A percentile compares a stretch with the other conserved stretches of the same genome.
Conservation (phyloP, 2,329 filamentous ascomycete genomes). For the Aureobasidium sp. region DNA sequence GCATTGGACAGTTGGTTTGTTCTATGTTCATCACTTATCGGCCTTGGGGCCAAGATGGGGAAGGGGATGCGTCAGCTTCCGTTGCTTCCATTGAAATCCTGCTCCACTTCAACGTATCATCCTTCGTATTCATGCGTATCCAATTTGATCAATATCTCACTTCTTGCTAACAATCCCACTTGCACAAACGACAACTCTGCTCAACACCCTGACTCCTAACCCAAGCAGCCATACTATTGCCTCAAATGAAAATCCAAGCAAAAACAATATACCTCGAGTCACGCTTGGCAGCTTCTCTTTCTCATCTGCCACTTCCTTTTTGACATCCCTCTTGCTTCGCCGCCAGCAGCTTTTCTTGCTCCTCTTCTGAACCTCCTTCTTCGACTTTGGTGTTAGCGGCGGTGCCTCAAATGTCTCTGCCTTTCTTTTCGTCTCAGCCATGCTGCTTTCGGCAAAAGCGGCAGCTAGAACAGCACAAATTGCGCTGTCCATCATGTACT, state of each 20-base stretch:
- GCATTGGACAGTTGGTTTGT: slow-evolving; percentile 1
- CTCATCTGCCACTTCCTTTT: slow-evolving; percentile 14
- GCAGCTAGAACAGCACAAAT: slow-evolving; percentile 35
- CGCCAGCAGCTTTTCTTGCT: neutral
- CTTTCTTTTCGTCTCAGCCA: slow-evolving; percentile 12
- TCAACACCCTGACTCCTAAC: slow-evolving; percentile 32
- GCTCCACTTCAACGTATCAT: slow-evolving; percentile 6
- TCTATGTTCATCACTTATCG: neutral
- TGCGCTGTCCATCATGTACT: slow-evolving; percentile 37
- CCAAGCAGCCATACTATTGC: slow-evolving; percentile 33
- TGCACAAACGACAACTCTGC: slow-evolving; percentile 30
- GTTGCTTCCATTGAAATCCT: neutral
- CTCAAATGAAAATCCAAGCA: slow-evolving; percentile 35
- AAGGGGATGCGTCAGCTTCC: slow-evolving; percentile 6
- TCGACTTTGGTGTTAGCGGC: neutral
- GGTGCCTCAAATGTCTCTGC: slow-evolving; percentile 11
- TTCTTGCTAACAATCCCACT: slow-evolving; percentile 27
- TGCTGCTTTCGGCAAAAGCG: slow-evolving; percentile 35
- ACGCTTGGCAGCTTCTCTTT: slow-evolving; percentile 28
- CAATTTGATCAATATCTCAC: neutral
- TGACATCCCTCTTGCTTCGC: slow-evolving; percentile 7
- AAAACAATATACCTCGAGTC: slow-evolving; percentile 29
- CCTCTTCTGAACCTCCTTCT: slow-evolving; percentile 6
- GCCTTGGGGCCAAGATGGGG: slow-evolving; percentile 10
- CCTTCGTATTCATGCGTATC: neutral